Base-by-base conservation (phyloP, 2,329 filamentous ascomycete genomes). In the Colletotrichum godetiae region DNA sequence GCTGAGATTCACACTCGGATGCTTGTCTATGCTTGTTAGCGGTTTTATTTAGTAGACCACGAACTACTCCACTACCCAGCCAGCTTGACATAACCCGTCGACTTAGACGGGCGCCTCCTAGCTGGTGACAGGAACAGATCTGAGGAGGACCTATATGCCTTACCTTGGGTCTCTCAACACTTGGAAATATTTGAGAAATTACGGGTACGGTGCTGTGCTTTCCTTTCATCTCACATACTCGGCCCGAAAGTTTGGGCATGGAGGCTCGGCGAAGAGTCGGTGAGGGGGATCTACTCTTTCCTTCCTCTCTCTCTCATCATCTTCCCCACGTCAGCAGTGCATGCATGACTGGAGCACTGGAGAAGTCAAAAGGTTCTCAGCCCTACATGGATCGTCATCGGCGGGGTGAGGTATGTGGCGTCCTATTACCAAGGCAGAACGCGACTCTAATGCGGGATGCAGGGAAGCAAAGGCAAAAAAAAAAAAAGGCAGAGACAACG, bases 371-470 rank as follows among this genome's bases (percentile, higher is more conserved):
- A 29, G 27, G 27, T 12, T 31, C 55, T 68, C 69, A 73, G 70
- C 70, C 70, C 70, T 73, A 69, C 59, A 24, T 7, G 42, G 60
- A 70, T 73, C 66, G 66, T 49, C 70, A 29, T 49, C 67, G 29
- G 37, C 31, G 59, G 53, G 60, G 57, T 70, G 59, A 73, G 53
- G 59, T 70, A 49, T 64, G 70, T 70, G 70, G 70, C 70, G 70
- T 64, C 12, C 11, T 29, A 33, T 31, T 42, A 37, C 70, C 66
- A 71, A 61, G 63, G 22, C 31, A 27, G 29, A 24, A 29, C 22
- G 19, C 29, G n/a, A 24, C 35, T 27, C 22, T 42, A 6, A 15
- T 12, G 27, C 13, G 29, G 27, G 37, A 62, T 64, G 29, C 60
- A 22, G 29, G n/a, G 33, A 37, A 24, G 59, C 19, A 33, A 42